Evolutionary conservation across 257 asterid genomes (phyloP).

Genomic region (Fraxinus anomala): DNA sequence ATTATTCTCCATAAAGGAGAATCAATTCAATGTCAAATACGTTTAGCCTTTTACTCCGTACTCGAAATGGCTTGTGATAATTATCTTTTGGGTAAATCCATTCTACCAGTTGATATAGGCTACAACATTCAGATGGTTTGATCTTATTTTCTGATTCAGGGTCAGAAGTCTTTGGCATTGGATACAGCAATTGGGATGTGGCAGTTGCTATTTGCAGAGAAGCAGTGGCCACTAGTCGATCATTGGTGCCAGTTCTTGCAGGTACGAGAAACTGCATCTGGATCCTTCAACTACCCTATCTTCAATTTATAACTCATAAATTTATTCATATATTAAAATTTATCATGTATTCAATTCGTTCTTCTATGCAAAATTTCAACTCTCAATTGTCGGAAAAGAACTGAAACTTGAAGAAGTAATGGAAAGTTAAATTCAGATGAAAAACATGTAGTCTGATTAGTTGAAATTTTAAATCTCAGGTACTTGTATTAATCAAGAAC

Average conservation of each 20-base stretch:
- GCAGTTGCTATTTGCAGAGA: constrained; percentile 94
- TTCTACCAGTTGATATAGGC: neutral
- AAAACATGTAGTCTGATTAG: neutral
- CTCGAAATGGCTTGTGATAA: neutral
- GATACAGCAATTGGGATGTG: constrained; percentile 99
- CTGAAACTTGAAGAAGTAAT: neutral
- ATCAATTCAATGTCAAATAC: neutral
- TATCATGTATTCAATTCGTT: neutral
- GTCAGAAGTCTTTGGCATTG: constrained; percentile 95
- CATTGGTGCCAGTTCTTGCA: constrained; percentile 29
- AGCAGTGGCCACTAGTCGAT: constrained; percentile 64
- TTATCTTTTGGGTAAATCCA: neutral
- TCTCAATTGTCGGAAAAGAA: neutral
- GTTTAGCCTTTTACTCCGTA: neutral
- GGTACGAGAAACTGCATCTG: constrained; percentile 11
- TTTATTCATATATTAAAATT: neutral
- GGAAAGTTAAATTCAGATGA: constrained; percentile 6
- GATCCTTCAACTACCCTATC: neutral
- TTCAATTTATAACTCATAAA: neutral
- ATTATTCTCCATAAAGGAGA: no score
- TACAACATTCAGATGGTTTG: neutral
- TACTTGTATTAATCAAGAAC: neutral
- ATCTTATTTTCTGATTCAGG: constrained; percentile 51
- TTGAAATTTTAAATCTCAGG: neutral
- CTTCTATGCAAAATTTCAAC: neutral